These are phyloP conservation scores for Aspergillus sp. DNA, from an alignment of 2,329 filamentous ascomycete species.

Conservation along the genomic window DNA sequence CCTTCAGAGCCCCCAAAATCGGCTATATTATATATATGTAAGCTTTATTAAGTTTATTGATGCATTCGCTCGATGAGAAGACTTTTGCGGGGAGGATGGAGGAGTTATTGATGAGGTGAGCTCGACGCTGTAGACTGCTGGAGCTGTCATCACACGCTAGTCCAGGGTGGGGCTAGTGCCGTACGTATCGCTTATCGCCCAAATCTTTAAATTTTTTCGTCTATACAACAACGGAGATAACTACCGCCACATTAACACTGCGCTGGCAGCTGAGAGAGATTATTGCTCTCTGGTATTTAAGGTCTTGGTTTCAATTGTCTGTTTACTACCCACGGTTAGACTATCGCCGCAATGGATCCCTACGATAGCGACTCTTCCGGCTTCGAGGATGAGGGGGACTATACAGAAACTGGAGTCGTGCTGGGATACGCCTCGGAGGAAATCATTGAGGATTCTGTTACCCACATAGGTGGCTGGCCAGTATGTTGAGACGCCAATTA, in stretches of 20 bases:
- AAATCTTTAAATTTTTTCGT: conserved; percentile 17
- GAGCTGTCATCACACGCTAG: conserved; percentile 7
- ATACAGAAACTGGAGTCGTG: conserved; percentile 72
- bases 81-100: background rate
- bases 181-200: conserved; percentile 24
- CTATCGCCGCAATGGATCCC: conserved; percentile 58
- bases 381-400: conserved; percentile 59
- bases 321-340: background rate
- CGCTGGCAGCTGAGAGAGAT: background rate
- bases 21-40: background rate
- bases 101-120: background rate
- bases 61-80: background rate
- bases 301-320: too few relatives aligned
- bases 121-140: background rate
- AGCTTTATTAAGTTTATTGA: background rate
- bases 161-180: conserved; percentile 5
- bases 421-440: conserved; percentile 86
- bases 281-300: background rate
- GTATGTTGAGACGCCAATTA: conserved; percentile 56
- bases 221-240: background rate
- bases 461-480: conserved; percentile 81
- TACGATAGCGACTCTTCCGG: conserved; percentile 87
- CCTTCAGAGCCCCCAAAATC: background rate
- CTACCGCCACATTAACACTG: background rate
- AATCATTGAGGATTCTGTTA: conserved; percentile 76